Percentiles rank a stretch among this genome's conserved stretches.
These are phyloP conservation scores for Tolypocladium cylindrosporum DNA, from an alignment of 2,329 filamentous ascomycete species.

Conservation along the genomic window DNA sequence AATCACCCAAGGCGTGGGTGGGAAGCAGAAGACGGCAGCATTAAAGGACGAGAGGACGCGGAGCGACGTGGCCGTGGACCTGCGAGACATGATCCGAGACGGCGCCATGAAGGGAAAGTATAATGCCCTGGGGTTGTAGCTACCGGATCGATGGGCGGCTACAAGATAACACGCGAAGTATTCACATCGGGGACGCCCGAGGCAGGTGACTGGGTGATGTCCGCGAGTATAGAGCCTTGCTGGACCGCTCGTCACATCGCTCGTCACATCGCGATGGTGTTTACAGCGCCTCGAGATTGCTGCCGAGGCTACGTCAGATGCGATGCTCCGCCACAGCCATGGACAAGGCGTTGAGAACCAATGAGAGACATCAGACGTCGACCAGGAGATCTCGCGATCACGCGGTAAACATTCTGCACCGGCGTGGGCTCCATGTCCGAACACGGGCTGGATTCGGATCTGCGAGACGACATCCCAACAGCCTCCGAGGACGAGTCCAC, in stretches of 20 bases:
- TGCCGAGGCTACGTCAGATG: too few relatives aligned
- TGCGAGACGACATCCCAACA: not conserved
- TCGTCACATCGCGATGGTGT: not conserved
- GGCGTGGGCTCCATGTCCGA: not conserved
- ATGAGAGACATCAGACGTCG: not conserved
- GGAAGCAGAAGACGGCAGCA: conserved; percentile 2
- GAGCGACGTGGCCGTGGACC: conserved; percentile 5
- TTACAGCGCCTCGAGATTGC: not conserved
- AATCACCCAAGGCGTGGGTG: conserved; percentile 2
- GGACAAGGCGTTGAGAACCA: not conserved
- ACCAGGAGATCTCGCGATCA: not conserved
- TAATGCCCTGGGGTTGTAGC: conserved; percentile 23
- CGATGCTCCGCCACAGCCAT: not conserved
- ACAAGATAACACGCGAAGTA: not conserved
- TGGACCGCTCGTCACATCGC: not conserved
- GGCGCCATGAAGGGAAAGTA: conserved; percentile 21
- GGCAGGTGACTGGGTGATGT: not conserved
- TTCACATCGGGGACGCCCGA: not conserved
- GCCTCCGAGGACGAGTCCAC: not conserved
- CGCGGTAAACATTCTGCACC: not conserved
- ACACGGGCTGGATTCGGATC: not conserved
- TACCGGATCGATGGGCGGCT: not conserved
- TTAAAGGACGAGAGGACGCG: not conserved
- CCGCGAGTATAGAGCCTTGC: not conserved
- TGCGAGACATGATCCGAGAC: conserved; percentile 16